A percentile compares a stretch with the other conserved stretches of the same genome.
Conservation (phyloP, 2,329 filamentous ascomycete genomes). For the Xylaria sp. region DNA sequence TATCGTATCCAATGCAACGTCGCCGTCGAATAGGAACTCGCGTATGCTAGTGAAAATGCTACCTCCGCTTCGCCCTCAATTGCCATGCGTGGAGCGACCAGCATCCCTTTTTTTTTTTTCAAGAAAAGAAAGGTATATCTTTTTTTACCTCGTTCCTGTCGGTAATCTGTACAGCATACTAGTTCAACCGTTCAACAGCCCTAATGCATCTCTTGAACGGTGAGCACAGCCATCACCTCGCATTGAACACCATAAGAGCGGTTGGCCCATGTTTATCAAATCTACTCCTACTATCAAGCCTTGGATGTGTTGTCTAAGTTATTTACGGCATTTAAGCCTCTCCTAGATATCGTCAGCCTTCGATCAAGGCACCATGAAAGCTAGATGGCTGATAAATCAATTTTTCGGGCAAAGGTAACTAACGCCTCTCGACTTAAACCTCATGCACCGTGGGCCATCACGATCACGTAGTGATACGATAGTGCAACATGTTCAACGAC, state of each 20-base stretch:
- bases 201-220: constrained; percentile 17
- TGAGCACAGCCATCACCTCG: constrained; percentile 21
- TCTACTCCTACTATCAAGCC: neutral
- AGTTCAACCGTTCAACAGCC: constrained; percentile 1
- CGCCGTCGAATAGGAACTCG: constrained; percentile 26
- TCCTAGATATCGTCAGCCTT: constrained; percentile 4
- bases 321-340: constrained; percentile 8
- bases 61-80: constrained; percentile 29
- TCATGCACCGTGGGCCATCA: constrained; percentile 23
- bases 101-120: neutral
- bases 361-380: neutral
- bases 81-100: constrained; percentile 17
- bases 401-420: constrained; percentile 3
- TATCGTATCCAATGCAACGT: constrained; percentile 31
- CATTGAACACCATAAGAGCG: constrained; percentile 15
- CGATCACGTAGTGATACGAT: constrained; percentile 21
- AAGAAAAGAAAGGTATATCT: neutral
- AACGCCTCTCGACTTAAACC: neutral
- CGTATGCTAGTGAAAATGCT: constrained; percentile 24
- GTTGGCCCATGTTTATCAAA: constrained; percentile 11
- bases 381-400: constrained; percentile 4
- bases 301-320: constrained; percentile 17
- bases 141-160: neutral
- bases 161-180: constrained; percentile 18
- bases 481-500: constrained; percentile 14